Percentiles rank a stretch among this genome's conserved stretches.
Evolutionary conservation across 768 basidiomycete species (phyloP).

Genomic region (Trametes meyenii): DNA sequence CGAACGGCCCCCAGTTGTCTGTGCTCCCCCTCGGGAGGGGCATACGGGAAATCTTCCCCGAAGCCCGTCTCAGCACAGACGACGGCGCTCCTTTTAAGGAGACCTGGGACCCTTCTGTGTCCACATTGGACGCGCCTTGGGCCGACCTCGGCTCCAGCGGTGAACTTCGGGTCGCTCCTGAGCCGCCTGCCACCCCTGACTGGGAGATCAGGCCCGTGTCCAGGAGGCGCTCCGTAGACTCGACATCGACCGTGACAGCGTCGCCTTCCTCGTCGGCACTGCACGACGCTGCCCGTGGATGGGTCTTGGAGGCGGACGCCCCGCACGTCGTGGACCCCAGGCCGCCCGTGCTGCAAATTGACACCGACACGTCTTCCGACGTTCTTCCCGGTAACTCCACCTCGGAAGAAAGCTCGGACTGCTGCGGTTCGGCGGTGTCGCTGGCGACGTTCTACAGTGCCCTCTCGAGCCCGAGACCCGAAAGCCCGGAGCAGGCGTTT

Average conservation of each 20-base stretch:
- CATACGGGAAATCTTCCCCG: slow-evolving; percentile 3
- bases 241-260: slow-evolving; percentile 14
- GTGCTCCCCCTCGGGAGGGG: slow-evolving; percentile 4
- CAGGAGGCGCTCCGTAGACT: slow-evolving; percentile 13
- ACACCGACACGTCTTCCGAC: background rate
- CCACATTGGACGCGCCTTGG: slow-evolving; percentile 14
- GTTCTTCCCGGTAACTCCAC: background rate
- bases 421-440: slow-evolving; percentile 13
- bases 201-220: slow-evolving; percentile 3
- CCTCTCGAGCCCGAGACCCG: slow-evolving; percentile 5
- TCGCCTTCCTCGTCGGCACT: slow-evolving; percentile 18
- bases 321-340: background rate
- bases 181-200: background rate
- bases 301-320: background rate
- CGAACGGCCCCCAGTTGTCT: background rate
- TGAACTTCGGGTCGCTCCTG: background rate
- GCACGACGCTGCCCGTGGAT: background rate
- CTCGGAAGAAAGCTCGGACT: background rate
- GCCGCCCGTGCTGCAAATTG: background rate
- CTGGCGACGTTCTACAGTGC: slow-evolving; percentile 23
- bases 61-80: background rate
- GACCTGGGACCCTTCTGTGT: background rate
- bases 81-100: background rate
- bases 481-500: background rate
- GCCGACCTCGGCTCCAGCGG: background rate